Base-by-base conservation (phyloP, 1,284 basidiomycete genomes). In the Mycocalia duriaeana region DNA sequence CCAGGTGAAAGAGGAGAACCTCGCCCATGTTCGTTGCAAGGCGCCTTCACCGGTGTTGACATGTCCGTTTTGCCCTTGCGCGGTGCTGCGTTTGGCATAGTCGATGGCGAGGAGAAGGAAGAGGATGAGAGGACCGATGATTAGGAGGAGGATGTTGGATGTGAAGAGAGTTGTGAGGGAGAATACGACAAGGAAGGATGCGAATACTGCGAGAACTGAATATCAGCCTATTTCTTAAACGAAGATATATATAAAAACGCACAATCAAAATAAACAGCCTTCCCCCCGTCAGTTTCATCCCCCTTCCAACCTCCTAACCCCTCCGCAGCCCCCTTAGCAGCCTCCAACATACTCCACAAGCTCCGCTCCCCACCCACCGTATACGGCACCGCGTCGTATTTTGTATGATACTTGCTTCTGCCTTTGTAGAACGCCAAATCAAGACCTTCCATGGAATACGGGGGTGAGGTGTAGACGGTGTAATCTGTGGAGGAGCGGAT, bases 291-390 rank as follows among this genome's bases (percentile, higher is more conserved):
- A 14, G 50, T 56, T 22, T 56, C 55, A 16, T 60, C 61, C 45
- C 59, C 63, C 8, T 26, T 53, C 14, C 44, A 42, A 51, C 65
- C 59, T 13, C 81, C 65, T 23, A 91, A 63, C 3, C 70, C 69
- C 8, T 72, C 47, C 4, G 80, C 84, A 0, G 80, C 76, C 3
- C 73, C 77, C 42, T 70, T 64, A 0, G 79, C 69, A 3, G 73
- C 71, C 52, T 89, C 83, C 75, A 89, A 76, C 82, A 89, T 86
- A 3, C 76, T 72, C 86, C 86, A 89, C 7, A 89, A 62, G 3
- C 86, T 75, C 47, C 66, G 69, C 51, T 70, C 70, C 18, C 73
- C 72, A 0, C 76, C 79, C 13, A 70, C 61, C 48, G 78, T 71
- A 53, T 75, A 75, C 35, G 81, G 64, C 26, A 85, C 70, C 1